A percentile compares a stretch with the other conserved stretches of the same genome.
These are phyloP conservation scores for Bertia moriformis DNA, from an alignment of 2,329 filamentous ascomycete species.

Conservation along the genomic window DNA sequence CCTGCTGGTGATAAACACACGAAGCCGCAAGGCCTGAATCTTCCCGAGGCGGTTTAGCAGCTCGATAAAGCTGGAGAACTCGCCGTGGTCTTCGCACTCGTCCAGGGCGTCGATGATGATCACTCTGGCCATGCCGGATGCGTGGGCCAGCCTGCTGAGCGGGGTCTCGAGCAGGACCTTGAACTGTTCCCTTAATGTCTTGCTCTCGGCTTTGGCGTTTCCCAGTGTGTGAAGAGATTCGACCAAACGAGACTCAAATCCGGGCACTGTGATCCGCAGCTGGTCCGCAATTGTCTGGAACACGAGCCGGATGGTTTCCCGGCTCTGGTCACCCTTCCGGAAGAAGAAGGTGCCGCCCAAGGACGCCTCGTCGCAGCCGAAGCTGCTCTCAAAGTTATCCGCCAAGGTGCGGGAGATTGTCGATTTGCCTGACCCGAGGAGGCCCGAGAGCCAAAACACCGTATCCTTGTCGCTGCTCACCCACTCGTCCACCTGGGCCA, in stretches of 20 bases:
- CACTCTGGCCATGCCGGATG: too few relatives aligned
- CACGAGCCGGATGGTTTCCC: constrained; percentile 2
- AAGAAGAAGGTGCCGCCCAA: constrained; percentile 4
- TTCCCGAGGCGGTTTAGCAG: too few relatives aligned
- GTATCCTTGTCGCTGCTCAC: too few relatives aligned
- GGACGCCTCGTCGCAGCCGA: too few relatives aligned
- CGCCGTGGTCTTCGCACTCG: background rate
- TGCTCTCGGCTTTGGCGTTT: background rate
- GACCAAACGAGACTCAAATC: constrained; percentile 1
- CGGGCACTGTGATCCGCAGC: constrained; percentile 1
- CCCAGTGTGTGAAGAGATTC: background rate
- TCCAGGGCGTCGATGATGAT: background rate
- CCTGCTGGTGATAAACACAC: background rate
- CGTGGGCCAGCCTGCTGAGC: background rate
- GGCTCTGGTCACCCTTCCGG: constrained; percentile 4
- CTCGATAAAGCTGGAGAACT: background rate
- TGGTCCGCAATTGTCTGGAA: constrained; percentile 4
- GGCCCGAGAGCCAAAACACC: constrained; percentile 4
- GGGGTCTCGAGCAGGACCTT: background rate
- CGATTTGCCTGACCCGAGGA: constrained; percentile 3
- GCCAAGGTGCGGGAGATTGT: constrained; percentile 3
- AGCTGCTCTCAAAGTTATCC: too few relatives aligned
- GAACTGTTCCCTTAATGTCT: background rate
- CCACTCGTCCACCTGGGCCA: too few relatives aligned
- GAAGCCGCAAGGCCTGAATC: background rate